Conservation (phyloP, 1,139 yeast genomes). For the Nakaseomyces delphensis region DNA sequence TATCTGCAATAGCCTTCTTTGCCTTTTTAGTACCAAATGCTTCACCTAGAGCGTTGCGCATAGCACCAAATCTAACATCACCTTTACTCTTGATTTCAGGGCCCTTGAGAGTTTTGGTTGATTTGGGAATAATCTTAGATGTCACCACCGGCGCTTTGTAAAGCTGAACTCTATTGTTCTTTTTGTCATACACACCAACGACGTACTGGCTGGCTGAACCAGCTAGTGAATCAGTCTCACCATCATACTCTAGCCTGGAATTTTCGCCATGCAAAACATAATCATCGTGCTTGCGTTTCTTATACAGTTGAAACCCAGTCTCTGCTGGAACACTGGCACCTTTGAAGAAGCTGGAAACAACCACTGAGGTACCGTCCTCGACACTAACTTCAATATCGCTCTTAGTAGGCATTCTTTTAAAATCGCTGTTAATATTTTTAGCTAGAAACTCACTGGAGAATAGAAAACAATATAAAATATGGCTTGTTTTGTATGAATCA, state of each 20-base stretch:
- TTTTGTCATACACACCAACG: constrained; percentile 64
- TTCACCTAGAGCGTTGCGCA: constrained; percentile 81
- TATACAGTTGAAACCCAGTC: constrained; percentile 55
- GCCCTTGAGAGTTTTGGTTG: constrained; percentile 44
- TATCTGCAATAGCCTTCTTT: constrained; percentile 75
- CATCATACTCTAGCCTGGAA: constrained; percentile 64
- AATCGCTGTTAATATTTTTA: too few species aligned
- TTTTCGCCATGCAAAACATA: constrained; percentile 70
- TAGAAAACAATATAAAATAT: too few species aligned
- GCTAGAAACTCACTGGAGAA: not conserved
- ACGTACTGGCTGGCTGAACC: constrained; percentile 42
- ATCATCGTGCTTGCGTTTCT: constrained; percentile 39
- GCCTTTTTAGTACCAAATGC: constrained; percentile 97
- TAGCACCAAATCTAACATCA: constrained; percentile 46
- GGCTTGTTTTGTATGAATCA: too few species aligned
- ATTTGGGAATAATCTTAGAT: constrained; percentile 45
- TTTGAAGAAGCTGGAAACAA: constrained; percentile 53
- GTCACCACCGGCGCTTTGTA: constrained; percentile 53
- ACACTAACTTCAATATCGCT: constrained; percentile 4
- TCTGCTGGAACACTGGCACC: constrained; percentile 57
- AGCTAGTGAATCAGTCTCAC: constrained; percentile 33
- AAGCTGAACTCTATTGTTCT: constrained; percentile 49
- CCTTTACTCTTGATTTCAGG: constrained; percentile 50
- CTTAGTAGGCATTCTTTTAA: not conserved
- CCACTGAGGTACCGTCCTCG: constrained; percentile 31